These are phyloP conservation scores for Monosporascus sp. DNA, from an alignment of 2,329 filamentous ascomycete species.

Conservation along the genomic window DNA sequence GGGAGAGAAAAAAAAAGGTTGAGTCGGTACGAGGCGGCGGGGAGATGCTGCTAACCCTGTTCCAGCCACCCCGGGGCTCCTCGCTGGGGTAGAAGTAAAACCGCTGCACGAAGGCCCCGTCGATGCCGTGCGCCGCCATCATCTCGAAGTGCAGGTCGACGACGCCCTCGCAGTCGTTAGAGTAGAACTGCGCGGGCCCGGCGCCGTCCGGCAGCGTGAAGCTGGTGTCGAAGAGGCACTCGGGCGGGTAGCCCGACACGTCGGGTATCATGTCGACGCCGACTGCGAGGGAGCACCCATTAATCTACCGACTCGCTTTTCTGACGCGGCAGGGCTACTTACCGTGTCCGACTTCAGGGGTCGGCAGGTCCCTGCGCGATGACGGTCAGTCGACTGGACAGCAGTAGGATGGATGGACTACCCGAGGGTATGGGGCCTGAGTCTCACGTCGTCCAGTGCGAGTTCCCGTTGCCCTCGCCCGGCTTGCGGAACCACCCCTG, in stretches of 20 bases:
- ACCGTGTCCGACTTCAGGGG: slow-evolving; percentile 18
- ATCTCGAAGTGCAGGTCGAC: slow-evolving; percentile 20
- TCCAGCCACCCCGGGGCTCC: slow-evolving; percentile 15
- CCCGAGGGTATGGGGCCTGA: not conserved
- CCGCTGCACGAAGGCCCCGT: slow-evolving; percentile 18
- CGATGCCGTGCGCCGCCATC: slow-evolving; percentile 18
- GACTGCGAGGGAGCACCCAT: slow-evolving; percentile 11
- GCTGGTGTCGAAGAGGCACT: slow-evolving; percentile 18
- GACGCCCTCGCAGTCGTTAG: slow-evolving; percentile 18
- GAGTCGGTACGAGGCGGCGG: not conserved
- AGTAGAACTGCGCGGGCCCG: slow-evolving; percentile 15
- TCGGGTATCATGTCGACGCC: slow-evolving; percentile 20
- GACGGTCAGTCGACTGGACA: not conserved
- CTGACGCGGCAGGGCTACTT: not conserved
- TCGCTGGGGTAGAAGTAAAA: slow-evolving; percentile 20
- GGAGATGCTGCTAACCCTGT: slow-evolving; percentile 8
- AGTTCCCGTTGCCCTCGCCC: slow-evolving; percentile 16
- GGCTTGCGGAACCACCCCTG: slow-evolving; percentile 23
- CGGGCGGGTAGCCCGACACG: slow-evolving; percentile 15
- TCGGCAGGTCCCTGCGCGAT: slow-evolving; percentile 9
- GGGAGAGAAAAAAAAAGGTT: not conserved
- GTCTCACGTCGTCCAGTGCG: slow-evolving; percentile 21
- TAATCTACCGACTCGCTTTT: not conserved
- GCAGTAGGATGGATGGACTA: not conserved
- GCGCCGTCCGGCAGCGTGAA: slow-evolving; percentile 14